phyloP scores from a whole-genome alignment of 2,329 filamentous ascomycete species.

The Penicillium sp. region DNA sequence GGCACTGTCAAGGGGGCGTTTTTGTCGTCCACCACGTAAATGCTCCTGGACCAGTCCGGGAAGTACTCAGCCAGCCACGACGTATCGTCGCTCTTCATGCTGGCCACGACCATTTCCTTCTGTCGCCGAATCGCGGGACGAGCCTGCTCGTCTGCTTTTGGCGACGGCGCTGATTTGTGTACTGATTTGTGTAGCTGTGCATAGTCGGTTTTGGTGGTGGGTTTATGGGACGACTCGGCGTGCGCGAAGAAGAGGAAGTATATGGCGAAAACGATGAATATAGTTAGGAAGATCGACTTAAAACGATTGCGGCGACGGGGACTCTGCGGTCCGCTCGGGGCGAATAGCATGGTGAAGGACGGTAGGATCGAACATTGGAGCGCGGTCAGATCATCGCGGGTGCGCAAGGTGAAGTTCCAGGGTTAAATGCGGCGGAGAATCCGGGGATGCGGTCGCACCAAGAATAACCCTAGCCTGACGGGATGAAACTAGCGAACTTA shows the following conservation, averaged over 20 bases:
- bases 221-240: constrained; percentile 10
- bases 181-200: constrained; percentile 15
- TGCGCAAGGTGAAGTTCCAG: background rate
- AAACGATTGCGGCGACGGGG: constrained; percentile 34
- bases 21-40: constrained; percentile 54
- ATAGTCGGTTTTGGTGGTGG: constrained; percentile 16
- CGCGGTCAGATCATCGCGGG: background rate
- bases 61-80: constrained; percentile 39
- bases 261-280: constrained; percentile 31
- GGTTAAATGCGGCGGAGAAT: background rate
- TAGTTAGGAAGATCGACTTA: constrained; percentile 34
- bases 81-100: constrained; percentile 38
- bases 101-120: constrained; percentile 39
- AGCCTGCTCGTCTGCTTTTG: constrained; percentile 17
- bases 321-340: constrained; percentile 31
- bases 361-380: background rate
- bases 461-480: background rate
- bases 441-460: background rate
- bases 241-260: constrained; percentile 34
- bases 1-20: constrained; percentile 47
- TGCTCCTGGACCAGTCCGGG: constrained; percentile 49
- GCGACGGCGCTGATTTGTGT: constrained; percentile 16
- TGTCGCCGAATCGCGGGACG: constrained; percentile 13
- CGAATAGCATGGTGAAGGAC: constrained; percentile 29
- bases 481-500: background rate